Evolutionary conservation across 1,139 yeast genomes (phyloP).

Genomic region (Yamadazyma kanchanaburiensis): DNA sequence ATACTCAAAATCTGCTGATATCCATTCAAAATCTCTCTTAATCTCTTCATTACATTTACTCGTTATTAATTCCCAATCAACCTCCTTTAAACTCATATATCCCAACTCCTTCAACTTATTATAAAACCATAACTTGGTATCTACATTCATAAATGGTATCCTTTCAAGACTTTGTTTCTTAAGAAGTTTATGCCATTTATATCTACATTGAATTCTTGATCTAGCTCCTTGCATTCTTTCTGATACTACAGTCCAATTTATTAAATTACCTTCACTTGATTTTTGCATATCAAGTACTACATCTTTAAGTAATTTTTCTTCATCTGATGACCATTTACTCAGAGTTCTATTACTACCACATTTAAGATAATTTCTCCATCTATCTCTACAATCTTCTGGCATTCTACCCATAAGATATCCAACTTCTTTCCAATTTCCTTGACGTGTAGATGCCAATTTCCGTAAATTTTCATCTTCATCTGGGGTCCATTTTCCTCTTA

Average conservation of each 20-base stretch:
- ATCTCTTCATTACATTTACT: constrained; percentile 10
- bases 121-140: constrained; percentile 58
- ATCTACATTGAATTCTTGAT: constrained; percentile 89
- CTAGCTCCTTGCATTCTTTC: constrained; percentile 87
- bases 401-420: constrained; percentile 79
- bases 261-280: constrained; percentile 23
- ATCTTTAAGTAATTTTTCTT: constrained; percentile 58
- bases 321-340: constrained; percentile 76
- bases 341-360: constrained; percentile 75
- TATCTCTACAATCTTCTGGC: constrained; percentile 97
- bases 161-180: constrained; percentile 56
- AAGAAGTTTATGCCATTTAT: constrained; percentile 84
- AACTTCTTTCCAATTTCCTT: constrained; percentile 83
- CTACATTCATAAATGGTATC: constrained; percentile 45
- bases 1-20: constrained; percentile 29
- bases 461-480: constrained; percentile 73
- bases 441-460: constrained; percentile 59
- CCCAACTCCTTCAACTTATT: constrained; percentile 48
- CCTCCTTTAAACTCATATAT: constrained; percentile 43
- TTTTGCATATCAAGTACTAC: constrained; percentile 49
- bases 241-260: constrained; percentile 90
- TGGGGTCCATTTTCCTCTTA: constrained; percentile 84
- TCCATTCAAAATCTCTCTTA: constrained; percentile 18
- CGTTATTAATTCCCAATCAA: constrained; percentile 51
- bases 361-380: constrained; percentile 93